Evolutionary conservation across 805 yeast genomes (phyloP).

Genomic region (Ascoidea asiatica): DNA sequence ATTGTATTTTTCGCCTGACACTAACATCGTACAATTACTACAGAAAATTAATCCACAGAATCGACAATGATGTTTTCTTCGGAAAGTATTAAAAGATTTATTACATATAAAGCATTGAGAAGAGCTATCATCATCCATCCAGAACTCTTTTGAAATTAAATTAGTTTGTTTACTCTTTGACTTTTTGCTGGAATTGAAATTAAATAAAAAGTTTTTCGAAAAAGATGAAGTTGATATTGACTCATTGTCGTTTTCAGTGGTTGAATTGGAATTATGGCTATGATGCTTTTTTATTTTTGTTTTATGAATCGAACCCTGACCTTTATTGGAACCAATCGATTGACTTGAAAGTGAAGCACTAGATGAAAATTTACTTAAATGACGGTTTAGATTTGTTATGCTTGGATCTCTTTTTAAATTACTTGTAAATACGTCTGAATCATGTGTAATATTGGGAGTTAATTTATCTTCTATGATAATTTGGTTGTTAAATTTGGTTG

Average conservation of each 20-base stretch:
- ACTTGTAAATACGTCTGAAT: not conserved
- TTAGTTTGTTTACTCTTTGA: slow-evolving; percentile 11
- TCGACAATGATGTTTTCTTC: slow-evolving; percentile 90
- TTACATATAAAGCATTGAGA: slow-evolving; percentile 79
- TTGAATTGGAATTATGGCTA: not conserved
- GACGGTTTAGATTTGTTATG: not conserved
- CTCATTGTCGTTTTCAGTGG: not conserved
- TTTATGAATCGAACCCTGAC: no score
- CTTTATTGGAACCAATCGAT: not conserved
- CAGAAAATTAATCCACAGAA: slow-evolving; percentile 96
- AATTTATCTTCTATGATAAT: no score
- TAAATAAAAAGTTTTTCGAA: slow-evolving; percentile 27
- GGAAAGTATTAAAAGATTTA: slow-evolving; percentile 65
- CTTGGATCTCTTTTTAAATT: not conserved
- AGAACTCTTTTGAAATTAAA: slow-evolving; percentile 49
- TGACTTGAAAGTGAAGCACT: not conserved
- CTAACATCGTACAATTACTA: slow-evolving; percentile 60
- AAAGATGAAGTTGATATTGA: slow-evolving; percentile 28
- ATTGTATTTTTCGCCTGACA: slow-evolving; percentile 53
- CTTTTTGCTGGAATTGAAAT: slow-evolving; percentile 22
- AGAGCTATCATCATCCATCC: slow-evolving; percentile 95
- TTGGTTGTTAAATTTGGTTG: not conserved
- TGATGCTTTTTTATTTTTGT: no score
- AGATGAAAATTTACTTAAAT: not conserved
- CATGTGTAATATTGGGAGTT: not conserved